A percentile compares a stretch with the other conserved stretches of the same genome.
Conservation (phyloP, 2,329 filamentous ascomycete species). For the Ophiostoma himal-ulmi region DNA sequence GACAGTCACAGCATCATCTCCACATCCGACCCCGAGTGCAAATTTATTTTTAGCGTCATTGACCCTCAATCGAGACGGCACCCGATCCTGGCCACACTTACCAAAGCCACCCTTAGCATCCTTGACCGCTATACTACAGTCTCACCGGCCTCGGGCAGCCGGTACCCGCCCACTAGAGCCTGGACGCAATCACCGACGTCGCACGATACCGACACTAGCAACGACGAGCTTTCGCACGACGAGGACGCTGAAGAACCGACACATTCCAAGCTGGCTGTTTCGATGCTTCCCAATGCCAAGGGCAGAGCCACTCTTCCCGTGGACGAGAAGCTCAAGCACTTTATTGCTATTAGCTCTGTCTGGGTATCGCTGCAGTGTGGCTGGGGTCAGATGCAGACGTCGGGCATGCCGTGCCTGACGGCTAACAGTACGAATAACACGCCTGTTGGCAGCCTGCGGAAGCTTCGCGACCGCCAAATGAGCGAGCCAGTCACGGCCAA, state of each 20-base stretch:
- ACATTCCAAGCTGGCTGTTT: conserved; percentile 15
- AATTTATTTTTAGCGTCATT: conserved; percentile 73
- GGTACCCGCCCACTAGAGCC: conserved; percentile 42
- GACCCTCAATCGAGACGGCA: conserved; percentile 63
- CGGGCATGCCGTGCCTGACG: background rate
- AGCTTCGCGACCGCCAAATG: conserved; percentile 7
- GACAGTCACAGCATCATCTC: conserved; percentile 26
- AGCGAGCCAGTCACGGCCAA: conserved; percentile 11
- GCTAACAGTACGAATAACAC: background rate
- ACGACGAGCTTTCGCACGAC: conserved; percentile 21
- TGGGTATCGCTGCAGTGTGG: conserved; percentile 47
- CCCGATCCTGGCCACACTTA: conserved; percentile 66
- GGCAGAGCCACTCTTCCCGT: conserved; percentile 36
- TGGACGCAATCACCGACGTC: conserved; percentile 24
- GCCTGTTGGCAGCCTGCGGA: conserved; percentile 7
- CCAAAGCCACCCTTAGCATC: conserved; percentile 58
- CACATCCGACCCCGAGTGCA: conserved; percentile 39
- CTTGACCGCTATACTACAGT: conserved; percentile 61
- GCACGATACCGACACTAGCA: conserved; percentile 28
- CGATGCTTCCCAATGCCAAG: conserved; percentile 17
- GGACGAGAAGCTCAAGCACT: conserved; percentile 41
- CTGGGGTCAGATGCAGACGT: conserved; percentile 27
- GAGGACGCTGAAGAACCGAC: background rate
- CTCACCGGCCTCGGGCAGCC: conserved; percentile 42
- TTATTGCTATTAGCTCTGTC: conserved; percentile 49